These are phyloP conservation scores for Chrysosporium keratinophilum DNA, from an alignment of 2,329 filamentous ascomycete species.

Conservation along the genomic window DNA sequence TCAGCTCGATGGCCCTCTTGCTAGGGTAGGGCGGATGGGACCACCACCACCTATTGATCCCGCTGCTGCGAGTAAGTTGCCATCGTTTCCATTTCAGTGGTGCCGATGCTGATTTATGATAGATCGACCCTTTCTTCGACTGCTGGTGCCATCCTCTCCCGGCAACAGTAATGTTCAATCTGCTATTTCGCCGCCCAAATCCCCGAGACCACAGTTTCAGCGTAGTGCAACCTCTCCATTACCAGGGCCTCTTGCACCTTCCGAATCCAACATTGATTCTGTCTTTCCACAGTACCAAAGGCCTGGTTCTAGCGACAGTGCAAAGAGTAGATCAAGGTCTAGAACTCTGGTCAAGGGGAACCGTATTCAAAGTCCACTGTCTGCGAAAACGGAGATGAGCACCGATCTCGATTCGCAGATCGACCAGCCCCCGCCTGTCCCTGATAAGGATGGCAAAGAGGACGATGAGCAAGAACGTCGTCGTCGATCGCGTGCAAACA, in stretches of 20 bases:
- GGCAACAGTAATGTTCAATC: slow-evolving; percentile 43
- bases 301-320: slow-evolving; percentile 24
- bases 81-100: background rate
- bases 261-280: slow-evolving; percentile 41
- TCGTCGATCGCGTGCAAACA: slow-evolving; percentile 10
- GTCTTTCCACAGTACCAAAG: slow-evolving; percentile 47
- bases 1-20: slow-evolving; percentile 5
- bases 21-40: slow-evolving; percentile 38
- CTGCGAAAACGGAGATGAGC: background rate
- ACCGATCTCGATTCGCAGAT: background rate
- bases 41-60: slow-evolving; percentile 48
- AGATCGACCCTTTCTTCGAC: slow-evolving; percentile 38
- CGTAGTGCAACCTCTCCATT: slow-evolving; percentile 34
- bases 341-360: slow-evolving; percentile 5
- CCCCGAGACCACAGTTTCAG: slow-evolving; percentile 27
- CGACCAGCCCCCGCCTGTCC: background rate
- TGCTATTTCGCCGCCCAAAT: slow-evolving; percentile 49
- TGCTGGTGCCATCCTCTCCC: slow-evolving; percentile 44
- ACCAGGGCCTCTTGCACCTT: slow-evolving; percentile 36
- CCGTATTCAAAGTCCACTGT: background rate
- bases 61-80: slow-evolving; percentile 43
- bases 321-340: slow-evolving; percentile 6
- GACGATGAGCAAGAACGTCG: slow-evolving; percentile 6
- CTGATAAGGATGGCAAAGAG: background rate
- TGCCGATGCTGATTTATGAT: background rate